Base-by-base conservation (phyloP, 306 rosid species). In the Trifolium repens region DNA sequence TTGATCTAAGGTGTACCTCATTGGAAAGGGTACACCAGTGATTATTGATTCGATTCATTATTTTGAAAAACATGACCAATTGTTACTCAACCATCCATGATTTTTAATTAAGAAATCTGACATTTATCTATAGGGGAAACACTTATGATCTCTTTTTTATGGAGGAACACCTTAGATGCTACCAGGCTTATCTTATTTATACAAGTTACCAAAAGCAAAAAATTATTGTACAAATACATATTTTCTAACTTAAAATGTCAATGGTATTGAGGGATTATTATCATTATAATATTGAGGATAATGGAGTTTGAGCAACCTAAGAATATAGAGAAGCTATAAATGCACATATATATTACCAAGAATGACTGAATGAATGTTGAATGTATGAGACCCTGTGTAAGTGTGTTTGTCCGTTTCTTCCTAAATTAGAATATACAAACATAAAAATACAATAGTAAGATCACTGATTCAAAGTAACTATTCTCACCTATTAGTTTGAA, bases 401-500 rank as follows among this genome's bases (percentile, higher is more conserved):
- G 24, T 55, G 57, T 19, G 19, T 5, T 63, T 32, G 35, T 75
- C 53, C 39, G 35, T 79, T 61, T 37, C 72, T 35, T 52, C 37
- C n/a, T 43, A 26, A 64, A 64, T 35, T 34, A 59, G 67, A 76
- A 32, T 57, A 67, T 43, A 49, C 42, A 67, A 77, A 63, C 72
- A 81, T 67, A 58, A 39, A 74, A 65, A 74, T 61, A 58, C 52
- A 81, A 65, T 50, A 54, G 76, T 35, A 77, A 55, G 47, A 73
- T 63, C 54, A 64, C 24, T 35, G 15, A 12, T 32, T 61, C 67
- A 61, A 43, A 47, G 30, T 55, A 70, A 74, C 60, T 49, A 24
- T 69, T 68, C 81, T 86, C 82, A 90, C 96, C 98, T 88, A 81
- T 94, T 94, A 64, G 85, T 64, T 80, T 71, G 63, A 78, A 94